Evolutionary conservation across 768 basidiomycete species (phyloP).

Genomic region (Boletus huronensis): DNA sequence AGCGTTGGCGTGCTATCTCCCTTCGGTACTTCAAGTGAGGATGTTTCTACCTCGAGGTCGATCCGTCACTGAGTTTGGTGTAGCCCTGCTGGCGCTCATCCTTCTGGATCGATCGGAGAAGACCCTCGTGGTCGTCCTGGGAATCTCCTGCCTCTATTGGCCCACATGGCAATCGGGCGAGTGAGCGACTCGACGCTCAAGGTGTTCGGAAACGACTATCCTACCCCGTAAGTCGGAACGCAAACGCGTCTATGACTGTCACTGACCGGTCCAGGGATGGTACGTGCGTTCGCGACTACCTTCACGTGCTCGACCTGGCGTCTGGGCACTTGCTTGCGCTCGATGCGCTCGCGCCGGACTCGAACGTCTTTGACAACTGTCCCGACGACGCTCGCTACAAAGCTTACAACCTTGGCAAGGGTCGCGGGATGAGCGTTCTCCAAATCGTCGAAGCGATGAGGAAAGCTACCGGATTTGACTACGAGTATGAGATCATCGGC

Average conservation of each 20-base stretch:
- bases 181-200: conserved; percentile 65
- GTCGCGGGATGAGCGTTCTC: conserved; percentile 86
- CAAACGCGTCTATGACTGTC: too few relatives aligned
- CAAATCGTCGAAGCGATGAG: conserved; percentile 95
- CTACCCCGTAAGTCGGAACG: conserved; percentile 66
- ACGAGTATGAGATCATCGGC: conserved; percentile 84
- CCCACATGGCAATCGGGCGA: conserved; percentile 92
- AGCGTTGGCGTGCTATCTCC: conserved; percentile 77
- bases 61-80: conserved; percentile 1
- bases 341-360: conserved; percentile 67
- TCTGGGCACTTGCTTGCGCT: conserved; percentile 89
- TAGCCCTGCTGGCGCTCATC: conserved; percentile 97
- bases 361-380: conserved; percentile 53
- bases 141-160: conserved; percentile 89
- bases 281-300: conserved; percentile 95
- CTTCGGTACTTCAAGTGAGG: conserved; percentile 95
- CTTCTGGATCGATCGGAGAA: conserved; percentile 92
- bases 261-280: conserved; percentile 61
- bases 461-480: conserved; percentile 84
- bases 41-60: background rate
- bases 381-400: conserved; percentile 65
- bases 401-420: conserved; percentile 96
- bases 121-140: conserved; percentile 95
- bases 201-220: conserved; percentile 97
- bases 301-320: conserved; percentile 94